These are phyloP conservation scores for Calocera viscosa DNA, from an alignment of 768 basidiomycete species.

Conservation along the genomic window DNA sequence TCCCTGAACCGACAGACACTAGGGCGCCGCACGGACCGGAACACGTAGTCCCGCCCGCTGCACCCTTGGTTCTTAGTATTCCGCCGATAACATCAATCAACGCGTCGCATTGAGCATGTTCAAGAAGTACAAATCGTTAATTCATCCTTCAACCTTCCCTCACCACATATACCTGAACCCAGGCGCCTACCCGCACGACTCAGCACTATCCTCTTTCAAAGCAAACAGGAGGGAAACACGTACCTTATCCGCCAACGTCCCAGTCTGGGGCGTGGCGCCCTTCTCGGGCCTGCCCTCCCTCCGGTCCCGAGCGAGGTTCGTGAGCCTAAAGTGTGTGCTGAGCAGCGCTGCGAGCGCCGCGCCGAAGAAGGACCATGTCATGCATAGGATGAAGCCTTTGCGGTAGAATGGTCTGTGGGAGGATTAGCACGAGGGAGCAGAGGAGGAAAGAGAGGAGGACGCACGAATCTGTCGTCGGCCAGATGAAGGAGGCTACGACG, in stretches of 20 bases:
- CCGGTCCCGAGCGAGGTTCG: background rate
- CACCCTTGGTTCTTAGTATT: too few relatives aligned
- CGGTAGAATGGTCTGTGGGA: background rate
- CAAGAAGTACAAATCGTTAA: too few relatives aligned
- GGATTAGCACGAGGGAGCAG: background rate
- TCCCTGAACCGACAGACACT: too few relatives aligned
- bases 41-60: too few relatives aligned
- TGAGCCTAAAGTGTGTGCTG: background rate
- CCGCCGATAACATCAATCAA: too few relatives aligned
- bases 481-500: background rate
- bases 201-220: background rate
- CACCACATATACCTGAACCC: conserved; percentile 1
- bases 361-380: background rate
- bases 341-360: background rate
- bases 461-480: conserved; percentile 9
- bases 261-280: background rate
- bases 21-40: too few relatives aligned
- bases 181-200: background rate
- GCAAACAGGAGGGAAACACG: background rate
- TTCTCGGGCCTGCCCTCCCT: background rate
- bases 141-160: too few relatives aligned
- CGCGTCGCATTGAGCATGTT: too few relatives aligned
- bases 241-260: background rate
- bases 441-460: background rate
- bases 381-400: background rate